Percentiles rank a stretch among this genome's conserved stretches.
These are phyloP conservation scores for Phanerodontia chrysosporium DNA, from an alignment of 768 basidiomycete genomes.

Conservation along the genomic window DNA sequence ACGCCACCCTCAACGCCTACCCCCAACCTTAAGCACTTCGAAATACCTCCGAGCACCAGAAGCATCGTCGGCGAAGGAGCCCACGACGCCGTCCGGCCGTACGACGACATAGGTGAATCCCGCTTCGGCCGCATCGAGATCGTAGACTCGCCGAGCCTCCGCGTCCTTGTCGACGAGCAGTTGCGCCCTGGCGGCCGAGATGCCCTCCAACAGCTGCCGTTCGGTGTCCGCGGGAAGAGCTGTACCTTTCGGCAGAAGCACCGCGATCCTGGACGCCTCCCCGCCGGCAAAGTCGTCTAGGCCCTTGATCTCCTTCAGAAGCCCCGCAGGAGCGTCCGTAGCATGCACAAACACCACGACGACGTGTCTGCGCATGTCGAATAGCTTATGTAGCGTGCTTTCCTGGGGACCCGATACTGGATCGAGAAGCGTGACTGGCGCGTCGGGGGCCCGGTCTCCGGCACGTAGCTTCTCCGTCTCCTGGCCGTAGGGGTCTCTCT, in stretches of 20 bases:
- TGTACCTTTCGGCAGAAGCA: background rate
- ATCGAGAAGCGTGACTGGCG: background rate
- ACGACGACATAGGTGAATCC: background rate
- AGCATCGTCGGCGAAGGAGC: background rate
- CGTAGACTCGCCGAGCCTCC: background rate
- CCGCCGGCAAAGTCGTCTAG: background rate
- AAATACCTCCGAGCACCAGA: background rate
- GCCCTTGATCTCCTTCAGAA: background rate
- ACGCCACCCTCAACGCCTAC: background rate
- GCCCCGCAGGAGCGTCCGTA: background rate
- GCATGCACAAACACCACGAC: background rate
- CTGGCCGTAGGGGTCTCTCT: slow-evolving; percentile 16
- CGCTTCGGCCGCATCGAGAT: background rate
- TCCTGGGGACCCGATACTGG: background rate
- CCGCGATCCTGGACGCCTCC: background rate
- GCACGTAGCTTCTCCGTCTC: background rate
- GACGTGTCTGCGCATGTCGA: slow-evolving; percentile 1
- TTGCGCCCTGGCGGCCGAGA: background rate
- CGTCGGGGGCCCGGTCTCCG: slow-evolving; percentile 9
- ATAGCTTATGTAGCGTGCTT: background rate
- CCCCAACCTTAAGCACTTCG: background rate
- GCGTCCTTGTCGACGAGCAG: slow-evolving; percentile 3
- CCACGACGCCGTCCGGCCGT: slow-evolving; percentile 6
- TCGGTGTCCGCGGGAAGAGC: background rate
- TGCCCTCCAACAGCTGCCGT: background rate